Evolutionary conservation across 208 protist species (phyloP).

Genomic region (Acanthamoeba royreba): DNA sequence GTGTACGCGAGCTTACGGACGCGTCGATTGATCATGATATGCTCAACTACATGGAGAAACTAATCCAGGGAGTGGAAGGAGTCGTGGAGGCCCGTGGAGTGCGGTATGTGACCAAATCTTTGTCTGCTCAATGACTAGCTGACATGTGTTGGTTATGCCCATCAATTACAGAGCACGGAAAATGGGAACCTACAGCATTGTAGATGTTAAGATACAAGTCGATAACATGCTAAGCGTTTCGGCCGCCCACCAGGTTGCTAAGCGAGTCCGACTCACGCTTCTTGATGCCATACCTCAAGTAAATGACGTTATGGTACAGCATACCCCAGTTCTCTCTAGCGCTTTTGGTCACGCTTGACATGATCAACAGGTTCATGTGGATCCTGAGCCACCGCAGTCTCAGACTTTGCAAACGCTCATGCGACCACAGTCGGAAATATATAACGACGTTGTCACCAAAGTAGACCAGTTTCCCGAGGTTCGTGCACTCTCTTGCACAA

Average conservation of each 20-base stretch:
- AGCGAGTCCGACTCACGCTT: background rate
- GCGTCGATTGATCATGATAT: background rate
- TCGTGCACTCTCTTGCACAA: background rate
- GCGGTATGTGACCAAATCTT: background rate
- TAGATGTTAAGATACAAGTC: background rate
- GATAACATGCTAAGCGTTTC: background rate
- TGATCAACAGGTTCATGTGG: background rate
- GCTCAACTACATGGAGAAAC: background rate
- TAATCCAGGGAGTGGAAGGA: background rate
- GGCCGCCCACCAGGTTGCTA: background rate
- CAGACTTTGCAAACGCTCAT: background rate
- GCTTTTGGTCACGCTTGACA: background rate
- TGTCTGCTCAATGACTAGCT: background rate
- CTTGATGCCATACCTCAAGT: background rate
- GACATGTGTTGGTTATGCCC: background rate
- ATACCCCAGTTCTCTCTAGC: background rate
- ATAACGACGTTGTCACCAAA: background rate
- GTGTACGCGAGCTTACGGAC: background rate
- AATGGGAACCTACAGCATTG: background rate
- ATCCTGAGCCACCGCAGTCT: background rate
- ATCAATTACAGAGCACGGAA: background rate
- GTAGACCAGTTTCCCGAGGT: background rate
- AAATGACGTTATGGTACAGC: background rate
- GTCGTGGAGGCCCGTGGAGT: background rate
- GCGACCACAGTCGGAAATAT: background rate